phyloP scores from a whole-genome alignment of 108 stramenopile genomes.

The Skeletonema potamos region DNA sequence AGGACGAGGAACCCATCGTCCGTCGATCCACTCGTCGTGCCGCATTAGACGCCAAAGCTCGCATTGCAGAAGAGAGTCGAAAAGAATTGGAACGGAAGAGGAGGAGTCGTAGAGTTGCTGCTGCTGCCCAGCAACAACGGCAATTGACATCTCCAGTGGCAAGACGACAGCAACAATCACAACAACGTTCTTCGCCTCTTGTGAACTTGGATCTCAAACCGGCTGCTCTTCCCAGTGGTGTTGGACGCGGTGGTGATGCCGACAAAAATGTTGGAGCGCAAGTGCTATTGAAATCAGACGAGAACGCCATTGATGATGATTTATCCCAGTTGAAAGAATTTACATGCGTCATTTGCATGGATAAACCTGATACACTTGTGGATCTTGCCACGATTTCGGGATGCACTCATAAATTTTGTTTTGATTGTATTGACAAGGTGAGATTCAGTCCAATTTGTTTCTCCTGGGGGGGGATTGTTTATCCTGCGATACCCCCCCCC shows the following conservation, averaged over 20 bases:
- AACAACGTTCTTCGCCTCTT: background rate
- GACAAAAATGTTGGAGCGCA: background rate
- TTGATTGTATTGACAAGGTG: constrained; percentile 43
- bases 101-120: background rate
- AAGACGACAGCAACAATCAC: background rate
- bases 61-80: constrained; percentile 17
- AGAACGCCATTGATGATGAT: background rate
- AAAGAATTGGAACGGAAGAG: background rate
- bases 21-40: constrained; percentile 35
- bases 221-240: background rate
- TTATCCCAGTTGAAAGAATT: constrained; percentile 18
- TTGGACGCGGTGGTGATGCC: no score
- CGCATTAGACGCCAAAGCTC: constrained; percentile 15
- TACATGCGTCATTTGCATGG: constrained; percentile 41
- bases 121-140: background rate
- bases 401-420: constrained; percentile 44
- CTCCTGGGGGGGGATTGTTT: no score
- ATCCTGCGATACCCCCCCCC: no score
- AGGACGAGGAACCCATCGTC: background rate
- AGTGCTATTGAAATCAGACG: background rate
- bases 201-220: constrained; percentile 11
- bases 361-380: constrained; percentile 19
- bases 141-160: background rate
- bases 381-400: constrained; percentile 34
- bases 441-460: background rate